Evolutionary conservation across 345 rosid genomes (phyloP), one percentile per base, ranked within the genome.

Genomic region (Pistacia atlantica): DNA sequence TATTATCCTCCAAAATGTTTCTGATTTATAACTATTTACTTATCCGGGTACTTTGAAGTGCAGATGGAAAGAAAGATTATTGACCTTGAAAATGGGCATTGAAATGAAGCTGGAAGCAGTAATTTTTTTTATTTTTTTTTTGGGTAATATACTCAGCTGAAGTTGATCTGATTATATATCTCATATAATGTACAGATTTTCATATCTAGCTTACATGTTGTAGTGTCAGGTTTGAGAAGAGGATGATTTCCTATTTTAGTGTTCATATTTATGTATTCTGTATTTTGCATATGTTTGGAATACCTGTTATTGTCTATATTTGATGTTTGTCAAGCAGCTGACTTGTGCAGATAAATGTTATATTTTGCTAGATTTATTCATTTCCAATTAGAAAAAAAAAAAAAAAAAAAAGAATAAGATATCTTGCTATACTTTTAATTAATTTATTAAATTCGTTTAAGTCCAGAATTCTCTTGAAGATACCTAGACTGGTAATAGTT

Each of bases 61-160:
- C 77, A 72, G 80, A 80, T 76, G 75, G 83, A 80, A 57, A 66
- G 80, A 68, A 72, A 52, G 69, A 72, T 80, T 58, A 72, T 80
- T 72, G 83, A 80, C 73, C 77, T 80, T 16, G 69, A 76, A 52
- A 58, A 11, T 9, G 52, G 69, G 45, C 33, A 33, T 35, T 71
- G 64, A 75, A 49, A 69, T 33, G 56, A 56, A 54, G 54, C 33
- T 20, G 65, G 2, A 51, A 46, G 48, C 64, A 52, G 22, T 38
- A 46, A 59, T 33, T 20, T 51, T 20, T 51, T 25, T 25, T 22
- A 22, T 22, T 25, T 62, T 9, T 65, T 45, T 70, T 67, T 33
- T 28, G 46, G 56, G 65, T 62, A 76, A 62, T 38, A 63, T 16
- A 22, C 65, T 65, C 31, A 37, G 64, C 55, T 60, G 17, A 68